Evolutionary conservation across 805 yeast species (phyloP).

Genomic region (Metschnikowia shivogae): DNA sequence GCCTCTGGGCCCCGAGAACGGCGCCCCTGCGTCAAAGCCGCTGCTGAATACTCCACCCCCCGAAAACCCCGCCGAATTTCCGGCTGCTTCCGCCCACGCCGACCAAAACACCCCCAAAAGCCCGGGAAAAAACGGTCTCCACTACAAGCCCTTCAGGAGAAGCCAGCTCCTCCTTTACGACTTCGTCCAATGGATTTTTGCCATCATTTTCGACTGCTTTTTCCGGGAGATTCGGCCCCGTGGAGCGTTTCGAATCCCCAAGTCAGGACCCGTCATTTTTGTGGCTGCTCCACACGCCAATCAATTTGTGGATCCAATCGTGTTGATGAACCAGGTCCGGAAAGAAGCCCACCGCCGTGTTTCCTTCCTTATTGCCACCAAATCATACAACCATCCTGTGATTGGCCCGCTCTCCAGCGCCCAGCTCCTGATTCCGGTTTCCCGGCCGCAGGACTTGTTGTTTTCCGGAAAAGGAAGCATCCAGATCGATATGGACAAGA

Average conservation of each 20-base stretch:
- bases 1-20: background rate
- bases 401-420: slow-evolving; percentile 75
- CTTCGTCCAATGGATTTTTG: slow-evolving; percentile 47
- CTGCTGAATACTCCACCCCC: background rate
- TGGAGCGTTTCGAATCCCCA: slow-evolving; percentile 72
- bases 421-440: slow-evolving; percentile 85
- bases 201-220: slow-evolving; percentile 56
- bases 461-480: slow-evolving; percentile 64
- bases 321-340: slow-evolving; percentile 78
- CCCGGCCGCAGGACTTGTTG: slow-evolving; percentile 86
- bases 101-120: background rate
- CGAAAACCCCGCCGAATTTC: background rate
- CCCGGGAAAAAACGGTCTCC: background rate
- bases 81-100: background rate
- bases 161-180: slow-evolving; percentile 38
- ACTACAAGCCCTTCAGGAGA: slow-evolving; percentile 14
- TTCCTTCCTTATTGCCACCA: slow-evolving; percentile 81
- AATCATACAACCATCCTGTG: slow-evolving; percentile 58
- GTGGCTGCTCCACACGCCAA: slow-evolving; percentile 99
- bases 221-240: slow-evolving; percentile 86
- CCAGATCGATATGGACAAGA: slow-evolving; percentile 45
- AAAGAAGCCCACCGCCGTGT: slow-evolving; percentile 62
- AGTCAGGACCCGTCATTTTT: slow-evolving; percentile 78
- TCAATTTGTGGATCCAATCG: slow-evolving; percentile 79
- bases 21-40: background rate